Base-by-base conservation (phyloP, 2,329 filamentous ascomycete genomes). In the Phoma sp. region DNA sequence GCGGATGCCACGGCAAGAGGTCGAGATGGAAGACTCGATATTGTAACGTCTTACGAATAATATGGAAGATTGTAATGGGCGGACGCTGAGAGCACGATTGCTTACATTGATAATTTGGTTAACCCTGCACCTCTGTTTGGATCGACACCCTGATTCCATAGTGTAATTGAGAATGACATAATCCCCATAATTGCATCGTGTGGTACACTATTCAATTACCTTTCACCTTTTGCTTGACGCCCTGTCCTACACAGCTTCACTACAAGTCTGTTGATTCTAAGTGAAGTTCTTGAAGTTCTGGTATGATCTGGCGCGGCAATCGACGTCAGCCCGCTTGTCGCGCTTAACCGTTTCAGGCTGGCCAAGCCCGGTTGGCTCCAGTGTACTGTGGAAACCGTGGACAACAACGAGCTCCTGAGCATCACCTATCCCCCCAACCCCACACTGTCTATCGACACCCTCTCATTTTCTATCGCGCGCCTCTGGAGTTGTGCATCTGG, bases 401-500 rank as follows among this genome's bases (percentile, higher is more conserved):
- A 52, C 49, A 57, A 57, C 54, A 52, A 52, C 45, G 45, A 52
- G 54, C 54, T 57, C 54, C 54, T 52, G 52, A 64, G 62, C 65
- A 71, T 60, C 68, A 66, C 57, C 64, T 55, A 66, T 58, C 62
- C 60, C 57, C 58, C 52, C 58, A 58, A 57, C 60, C 59, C 64
- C 64, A 60, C 62, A 47, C 66, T 51, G 47, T 60, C 65, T 59
- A 62, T 59, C 65, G 57, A 65, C 66, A 59, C 57, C 67, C 65
- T 60, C 64, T 72, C 68, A 68, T 72, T 74, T 72, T 65, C 62
- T 73, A 67, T 67, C 62, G 61, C 68, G 70, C 72, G 68, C 70
- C 63, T 68, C 62, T 60, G 70, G 69, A 70, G 68, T 74, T 73
- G 60, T 69, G 65, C 66, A 69, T 65, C 68, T 67, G 68, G 70